Percentiles rank a stretch among this genome's conserved stretches.
phyloP scores from a whole-genome alignment of 2,329 filamentous ascomycete genomes.

The Didymella pomorum region DNA sequence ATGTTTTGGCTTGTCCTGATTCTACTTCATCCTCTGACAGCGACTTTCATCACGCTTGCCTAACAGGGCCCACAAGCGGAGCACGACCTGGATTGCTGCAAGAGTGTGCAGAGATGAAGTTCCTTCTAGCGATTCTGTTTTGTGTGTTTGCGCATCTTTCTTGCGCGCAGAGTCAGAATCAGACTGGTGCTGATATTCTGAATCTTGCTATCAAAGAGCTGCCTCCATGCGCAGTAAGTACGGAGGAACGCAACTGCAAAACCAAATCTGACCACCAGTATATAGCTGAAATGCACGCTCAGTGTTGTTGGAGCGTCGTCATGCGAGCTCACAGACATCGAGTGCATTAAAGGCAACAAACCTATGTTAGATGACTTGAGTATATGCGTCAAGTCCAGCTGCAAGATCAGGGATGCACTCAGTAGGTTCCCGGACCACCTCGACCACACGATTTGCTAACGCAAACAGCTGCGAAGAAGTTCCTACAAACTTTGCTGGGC shows the following conservation, averaged over 20 bases:
- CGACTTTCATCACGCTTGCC: neutral
- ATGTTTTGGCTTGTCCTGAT: conserved; percentile 1
- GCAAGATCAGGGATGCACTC: conserved; percentile 36
- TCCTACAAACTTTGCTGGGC: conserved; percentile 36
- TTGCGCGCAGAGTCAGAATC: conserved; percentile 19
- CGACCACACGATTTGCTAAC: conserved; percentile 8
- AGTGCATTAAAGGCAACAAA: conserved; percentile 34
- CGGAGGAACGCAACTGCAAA: neutral
- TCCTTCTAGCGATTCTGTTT: conserved; percentile 6
- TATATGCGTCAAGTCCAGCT: conserved; percentile 32
- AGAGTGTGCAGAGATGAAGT: conserved; percentile 2
- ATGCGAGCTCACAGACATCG: conserved; percentile 36
- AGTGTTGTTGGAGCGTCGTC: conserved; percentile 29
- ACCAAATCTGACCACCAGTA: neutral
- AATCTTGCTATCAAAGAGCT: conserved; percentile 17
- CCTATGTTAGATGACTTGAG: conserved; percentile 26
- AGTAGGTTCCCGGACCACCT: conserved; percentile 26
- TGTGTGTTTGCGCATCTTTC: conserved; percentile 9
- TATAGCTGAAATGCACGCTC: conserved; percentile 35
- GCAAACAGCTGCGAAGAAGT: conserved; percentile 50
- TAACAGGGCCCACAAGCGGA: neutral
- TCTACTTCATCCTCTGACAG: neutral
- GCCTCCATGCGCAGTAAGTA: conserved; percentile 23
- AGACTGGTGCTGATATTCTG: conserved; percentile 17
- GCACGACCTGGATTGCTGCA: neutral